These are phyloP conservation scores for Talaromyces nanjingensis DNA, from an alignment of 495 filamentous ascomycete genomes.

Conservation along the genomic window DNA sequence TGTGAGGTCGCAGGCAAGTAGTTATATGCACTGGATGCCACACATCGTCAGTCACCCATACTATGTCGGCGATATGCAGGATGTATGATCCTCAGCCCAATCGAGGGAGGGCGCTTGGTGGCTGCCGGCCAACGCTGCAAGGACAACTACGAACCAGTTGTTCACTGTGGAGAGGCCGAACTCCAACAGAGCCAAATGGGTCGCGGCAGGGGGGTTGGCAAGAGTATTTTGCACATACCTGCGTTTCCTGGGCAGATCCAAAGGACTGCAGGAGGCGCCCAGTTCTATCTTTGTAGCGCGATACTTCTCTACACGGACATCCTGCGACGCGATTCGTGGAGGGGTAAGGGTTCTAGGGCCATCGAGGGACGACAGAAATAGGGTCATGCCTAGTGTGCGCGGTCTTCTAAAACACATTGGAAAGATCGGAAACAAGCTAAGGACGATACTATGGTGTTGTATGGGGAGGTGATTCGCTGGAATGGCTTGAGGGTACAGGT, in stretches of 20 bases:
- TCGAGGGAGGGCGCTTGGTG: slow-evolving; percentile 13
- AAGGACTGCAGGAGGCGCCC: not conserved
- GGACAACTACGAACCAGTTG: slow-evolving; percentile 14
- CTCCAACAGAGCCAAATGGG: slow-evolving; percentile 10
- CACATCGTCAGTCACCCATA: slow-evolving; percentile 2
- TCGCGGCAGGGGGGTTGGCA: slow-evolving; percentile 9
- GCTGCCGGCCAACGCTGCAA: slow-evolving; percentile 11
- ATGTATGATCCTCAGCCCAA: slow-evolving; percentile 11
- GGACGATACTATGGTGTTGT: not conserved
- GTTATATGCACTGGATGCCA: slow-evolving; percentile 17
- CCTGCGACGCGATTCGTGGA: slow-evolving; percentile 1
- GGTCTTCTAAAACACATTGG: slow-evolving; percentile 4
- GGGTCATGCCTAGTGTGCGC: not conserved
- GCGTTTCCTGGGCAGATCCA: not conserved
- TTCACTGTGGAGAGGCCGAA: slow-evolving; percentile 12
- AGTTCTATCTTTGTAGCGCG: slow-evolving; percentile 5
- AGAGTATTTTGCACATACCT: slow-evolving; percentile 4
- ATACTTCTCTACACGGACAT: not conserved
- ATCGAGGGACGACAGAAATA: slow-evolving; percentile 1
- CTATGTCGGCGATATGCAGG: slow-evolving; percentile 6
- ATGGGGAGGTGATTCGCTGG: not conserved
- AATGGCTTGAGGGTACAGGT: not conserved
- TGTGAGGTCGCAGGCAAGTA: slow-evolving; percentile 23
- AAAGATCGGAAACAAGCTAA: not conserved
- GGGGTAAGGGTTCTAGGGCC: not conserved